Conservation (phyloP, 768 basidiomycete species). For the Kwoniella heveanensis region DNA sequence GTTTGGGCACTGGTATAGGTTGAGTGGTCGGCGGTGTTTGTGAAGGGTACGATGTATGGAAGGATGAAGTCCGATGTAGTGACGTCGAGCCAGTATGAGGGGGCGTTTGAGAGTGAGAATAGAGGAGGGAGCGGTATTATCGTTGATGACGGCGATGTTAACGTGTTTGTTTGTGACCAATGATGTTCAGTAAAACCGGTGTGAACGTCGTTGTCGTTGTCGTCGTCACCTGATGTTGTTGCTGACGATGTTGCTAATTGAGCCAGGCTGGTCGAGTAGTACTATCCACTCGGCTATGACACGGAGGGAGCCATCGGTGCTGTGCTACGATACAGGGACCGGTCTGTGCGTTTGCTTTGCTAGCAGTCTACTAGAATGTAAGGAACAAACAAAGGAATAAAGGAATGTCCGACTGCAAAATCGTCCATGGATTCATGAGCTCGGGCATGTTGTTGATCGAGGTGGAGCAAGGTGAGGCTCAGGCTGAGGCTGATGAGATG, state of each 20-base stretch:
- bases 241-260: neutral
- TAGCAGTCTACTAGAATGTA: too few relatives aligned
- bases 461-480: too few relatives aligned
- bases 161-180: too few relatives aligned
- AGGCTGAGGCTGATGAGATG: too few relatives aligned
- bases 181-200: too few relatives aligned
- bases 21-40: neutral
- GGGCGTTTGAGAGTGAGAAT: too few relatives aligned
- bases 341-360: neutral
- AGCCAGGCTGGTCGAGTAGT: neutral
- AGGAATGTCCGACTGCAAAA: too few relatives aligned
- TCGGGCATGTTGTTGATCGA: too few relatives aligned
- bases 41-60: neutral
- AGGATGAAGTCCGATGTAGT: neutral
- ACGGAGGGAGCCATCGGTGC: too few relatives aligned
- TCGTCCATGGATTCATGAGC: too few relatives aligned
- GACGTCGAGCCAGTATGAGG: neutral
- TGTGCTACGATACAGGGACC: neutral
- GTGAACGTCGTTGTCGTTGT: slow-evolving; percentile 8
- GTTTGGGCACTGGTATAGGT: neutral
- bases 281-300: too few relatives aligned
- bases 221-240: neutral
- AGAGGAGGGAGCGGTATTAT: neutral
- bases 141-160: neutral
- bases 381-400: too few relatives aligned